Percentiles rank a stretch among this genome's conserved stretches.
phyloP scores from a whole-genome alignment of 208 protist genomes.

The Trypanosoma congolense region DNA sequence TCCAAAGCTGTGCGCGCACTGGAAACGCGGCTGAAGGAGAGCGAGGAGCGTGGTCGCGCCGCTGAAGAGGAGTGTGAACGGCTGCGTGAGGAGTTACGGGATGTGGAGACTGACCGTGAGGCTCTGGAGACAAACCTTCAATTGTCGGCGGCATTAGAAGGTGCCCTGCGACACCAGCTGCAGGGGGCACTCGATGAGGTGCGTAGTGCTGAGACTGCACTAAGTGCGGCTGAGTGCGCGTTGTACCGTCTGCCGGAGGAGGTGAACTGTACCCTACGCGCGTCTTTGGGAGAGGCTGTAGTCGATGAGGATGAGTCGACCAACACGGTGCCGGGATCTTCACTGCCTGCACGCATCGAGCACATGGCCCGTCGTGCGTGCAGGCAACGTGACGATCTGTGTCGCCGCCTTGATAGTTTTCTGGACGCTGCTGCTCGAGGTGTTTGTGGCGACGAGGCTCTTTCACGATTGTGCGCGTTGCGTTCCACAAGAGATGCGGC shows the following conservation, averaged over 20 bases:
- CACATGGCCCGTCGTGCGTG: neutral
- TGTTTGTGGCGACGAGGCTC: neutral
- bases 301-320: neutral
- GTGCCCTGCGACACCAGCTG: neutral
- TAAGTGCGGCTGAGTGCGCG: neutral
- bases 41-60: neutral
- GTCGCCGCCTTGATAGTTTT: neutral
- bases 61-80: neutral
- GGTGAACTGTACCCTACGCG: neutral
- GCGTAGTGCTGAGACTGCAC: neutral
- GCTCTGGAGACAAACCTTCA: neutral
- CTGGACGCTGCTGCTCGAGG: neutral
- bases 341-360: conserved; percentile 5
- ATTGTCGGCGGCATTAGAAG: neutral
- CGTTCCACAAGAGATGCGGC: conserved; percentile 2
- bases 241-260: neutral
- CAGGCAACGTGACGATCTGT: neutral
- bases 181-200: neutral
- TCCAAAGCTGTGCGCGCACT: neutral
- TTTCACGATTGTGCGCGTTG: neutral
- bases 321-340: neutral
- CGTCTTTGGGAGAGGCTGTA: neutral
- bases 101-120: neutral
- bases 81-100: neutral
- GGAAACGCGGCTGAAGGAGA: neutral